Conservation (phyloP, 2,329 filamentous ascomycete genomes). For the Aspergillus fijiensis region DNA sequence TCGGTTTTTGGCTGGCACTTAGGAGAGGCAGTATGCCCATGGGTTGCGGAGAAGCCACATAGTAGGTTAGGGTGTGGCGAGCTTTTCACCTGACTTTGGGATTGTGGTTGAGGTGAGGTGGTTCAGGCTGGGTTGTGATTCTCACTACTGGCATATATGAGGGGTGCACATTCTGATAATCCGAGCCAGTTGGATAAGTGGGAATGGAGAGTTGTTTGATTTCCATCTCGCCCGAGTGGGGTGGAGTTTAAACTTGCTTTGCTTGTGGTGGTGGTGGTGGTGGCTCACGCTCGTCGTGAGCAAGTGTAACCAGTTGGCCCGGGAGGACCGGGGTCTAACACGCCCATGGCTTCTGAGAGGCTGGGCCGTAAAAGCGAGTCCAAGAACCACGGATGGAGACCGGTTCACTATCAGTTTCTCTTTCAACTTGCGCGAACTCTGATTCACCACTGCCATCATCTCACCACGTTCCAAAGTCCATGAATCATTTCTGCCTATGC, state of each 20-base stretch:
- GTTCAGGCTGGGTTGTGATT: neutral
- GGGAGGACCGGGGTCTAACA: neutral
- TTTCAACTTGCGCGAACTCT: neutral
- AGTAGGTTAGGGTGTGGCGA: neutral
- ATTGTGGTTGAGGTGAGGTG: no score
- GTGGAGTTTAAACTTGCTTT: neutral
- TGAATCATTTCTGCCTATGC: neutral
- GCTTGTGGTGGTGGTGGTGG: no score
- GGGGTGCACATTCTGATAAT: neutral
- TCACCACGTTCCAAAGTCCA: neutral
- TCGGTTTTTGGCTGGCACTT: neutral
- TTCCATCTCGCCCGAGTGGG: neutral
- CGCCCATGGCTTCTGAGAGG: neutral
- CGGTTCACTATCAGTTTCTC: neutral
- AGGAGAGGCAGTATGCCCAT: no score
- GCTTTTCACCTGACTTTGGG: neutral
- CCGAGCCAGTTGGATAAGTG: neutral
- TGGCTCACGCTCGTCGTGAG: no score
- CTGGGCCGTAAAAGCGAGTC: neutral
- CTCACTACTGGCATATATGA: neutral
- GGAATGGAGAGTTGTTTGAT: neutral
- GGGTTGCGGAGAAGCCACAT: neutral
- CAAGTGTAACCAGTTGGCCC: neutral
- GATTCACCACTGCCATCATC: neutral
- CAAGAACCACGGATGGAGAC: neutral